phyloP scores from a whole-genome alignment of 2,329 filamentous ascomycete genomes.

The Botryosphaeria dothidea region DNA sequence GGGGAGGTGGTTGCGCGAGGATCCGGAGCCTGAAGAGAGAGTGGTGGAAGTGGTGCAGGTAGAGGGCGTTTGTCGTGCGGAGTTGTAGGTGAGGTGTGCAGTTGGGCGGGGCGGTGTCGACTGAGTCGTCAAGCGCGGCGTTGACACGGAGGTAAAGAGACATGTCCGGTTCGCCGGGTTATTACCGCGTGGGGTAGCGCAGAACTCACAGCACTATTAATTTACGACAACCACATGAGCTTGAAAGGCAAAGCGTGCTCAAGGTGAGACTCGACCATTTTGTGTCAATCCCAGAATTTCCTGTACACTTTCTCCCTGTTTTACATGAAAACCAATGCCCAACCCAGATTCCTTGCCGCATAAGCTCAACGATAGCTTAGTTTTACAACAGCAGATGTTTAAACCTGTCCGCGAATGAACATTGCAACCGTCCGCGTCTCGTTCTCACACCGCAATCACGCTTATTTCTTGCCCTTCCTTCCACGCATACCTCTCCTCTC shows the following conservation, averaged over 20 bases:
- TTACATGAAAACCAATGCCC: neutral
- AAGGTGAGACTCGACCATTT: too few relatives aligned
- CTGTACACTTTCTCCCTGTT: conserved; percentile 4
- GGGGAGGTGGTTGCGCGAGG: neutral
- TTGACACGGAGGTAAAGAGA: neutral
- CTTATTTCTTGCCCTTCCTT: conserved; percentile 18
- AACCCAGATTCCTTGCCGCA: neutral
- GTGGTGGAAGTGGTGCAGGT: neutral
- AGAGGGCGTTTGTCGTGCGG: neutral
- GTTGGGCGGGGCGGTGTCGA: neutral
- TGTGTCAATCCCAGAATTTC: neutral
- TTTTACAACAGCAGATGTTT: neutral
- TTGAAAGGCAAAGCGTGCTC: too few relatives aligned
- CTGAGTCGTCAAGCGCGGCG: neutral
- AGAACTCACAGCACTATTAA: too few relatives aligned
- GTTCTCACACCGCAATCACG: neutral
- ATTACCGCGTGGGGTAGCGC: neutral
- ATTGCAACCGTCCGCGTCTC: too few relatives aligned
- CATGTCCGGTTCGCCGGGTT: neutral
- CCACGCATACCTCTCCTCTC: conserved; percentile 55
- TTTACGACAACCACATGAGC: too few relatives aligned
- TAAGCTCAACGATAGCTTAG: neutral
- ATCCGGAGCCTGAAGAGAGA: neutral
- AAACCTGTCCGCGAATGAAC: too few relatives aligned
- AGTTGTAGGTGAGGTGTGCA: conserved; percentile 4